Evolutionary conservation across 441 rosid genomes (phyloP).

Genomic region (Brassica hybrid): DNA sequence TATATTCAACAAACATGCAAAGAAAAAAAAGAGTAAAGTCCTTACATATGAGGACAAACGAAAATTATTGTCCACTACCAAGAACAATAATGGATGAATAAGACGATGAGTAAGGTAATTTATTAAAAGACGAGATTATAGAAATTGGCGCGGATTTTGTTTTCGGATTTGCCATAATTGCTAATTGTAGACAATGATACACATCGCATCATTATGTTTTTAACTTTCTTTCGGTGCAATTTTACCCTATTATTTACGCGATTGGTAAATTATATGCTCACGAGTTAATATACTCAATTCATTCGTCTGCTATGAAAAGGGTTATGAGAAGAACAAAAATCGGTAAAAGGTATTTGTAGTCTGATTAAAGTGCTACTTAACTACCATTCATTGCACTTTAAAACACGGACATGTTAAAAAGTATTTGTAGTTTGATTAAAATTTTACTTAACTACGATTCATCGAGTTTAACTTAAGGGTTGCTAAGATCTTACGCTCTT

Average conservation of each 20-base stretch:
- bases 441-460: too few species aligned
- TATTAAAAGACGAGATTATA: conserved; percentile 30
- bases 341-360: neutral
- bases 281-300: conserved; percentile 26
- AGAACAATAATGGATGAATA: conserved; percentile 42
- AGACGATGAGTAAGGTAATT: conserved; percentile 29
- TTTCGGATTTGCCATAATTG: conserved; percentile 36
- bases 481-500: conserved; percentile 8
- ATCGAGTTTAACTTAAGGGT: conserved; percentile 4
- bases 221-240: conserved; percentile 36
- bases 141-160: conserved; percentile 10
- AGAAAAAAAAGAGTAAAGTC: neutral
- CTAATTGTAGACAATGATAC: conserved; percentile 37
- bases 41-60: conserved; percentile 37
- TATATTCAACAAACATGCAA: neutral
- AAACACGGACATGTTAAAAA: neutral
- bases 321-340: neutral
- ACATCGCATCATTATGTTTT: conserved; percentile 37
- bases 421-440: too few species aligned
- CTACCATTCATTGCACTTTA: conserved; percentile 19
- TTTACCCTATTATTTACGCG: conserved; percentile 1
- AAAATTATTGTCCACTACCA: conserved; percentile 44
- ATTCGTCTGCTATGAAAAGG: neutral
- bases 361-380: neutral
- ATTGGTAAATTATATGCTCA: conserved; percentile 38